Conservation (phyloP, 257 asterid genomes). For the Datura wrightii region DNA sequence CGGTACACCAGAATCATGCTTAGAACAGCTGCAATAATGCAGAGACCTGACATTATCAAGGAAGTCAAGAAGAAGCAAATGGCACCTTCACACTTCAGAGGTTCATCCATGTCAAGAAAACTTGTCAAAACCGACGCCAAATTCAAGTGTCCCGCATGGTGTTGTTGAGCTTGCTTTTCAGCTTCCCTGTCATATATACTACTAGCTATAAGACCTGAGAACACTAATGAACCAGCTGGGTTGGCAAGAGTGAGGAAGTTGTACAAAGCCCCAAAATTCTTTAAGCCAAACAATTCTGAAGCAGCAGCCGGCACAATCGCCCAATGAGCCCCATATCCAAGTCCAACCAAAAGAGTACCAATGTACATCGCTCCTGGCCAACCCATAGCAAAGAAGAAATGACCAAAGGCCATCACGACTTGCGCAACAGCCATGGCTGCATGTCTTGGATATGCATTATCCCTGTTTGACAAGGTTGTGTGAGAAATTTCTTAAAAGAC, state of each 20-base stretch:
- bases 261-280: constrained; percentile 73
- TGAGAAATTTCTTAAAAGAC: constrained; percentile 27
- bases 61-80: constrained; percentile 79
- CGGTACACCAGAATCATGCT: constrained; percentile 81
- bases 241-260: constrained; percentile 60
- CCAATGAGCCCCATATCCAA: constrained; percentile 98
- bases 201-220: constrained; percentile 58
- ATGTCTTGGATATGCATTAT: constrained; percentile 85
- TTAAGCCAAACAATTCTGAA: constrained; percentile 86
- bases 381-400: constrained; percentile 83
- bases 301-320: constrained; percentile 94
- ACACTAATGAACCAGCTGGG: constrained; percentile 56
- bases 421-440: constrained; percentile 78
- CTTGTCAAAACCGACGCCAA: constrained; percentile 50
- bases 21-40: constrained; percentile 65
- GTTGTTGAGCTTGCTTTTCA: constrained; percentile 59
- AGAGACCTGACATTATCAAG: constrained; percentile 74
- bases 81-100: constrained; percentile 71
- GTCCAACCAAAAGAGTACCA: constrained; percentile 88
- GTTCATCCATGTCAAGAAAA: constrained; percentile 47
- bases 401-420: constrained; percentile 78
- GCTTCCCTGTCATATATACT: constrained; percentile 58
- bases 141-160: constrained; percentile 35
- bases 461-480: constrained; percentile 52
- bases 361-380: constrained; percentile 90